phyloP scores from a whole-genome alignment of 1,284 basidiomycete species.

The Pseudozyma tsukubaensis region DNA sequence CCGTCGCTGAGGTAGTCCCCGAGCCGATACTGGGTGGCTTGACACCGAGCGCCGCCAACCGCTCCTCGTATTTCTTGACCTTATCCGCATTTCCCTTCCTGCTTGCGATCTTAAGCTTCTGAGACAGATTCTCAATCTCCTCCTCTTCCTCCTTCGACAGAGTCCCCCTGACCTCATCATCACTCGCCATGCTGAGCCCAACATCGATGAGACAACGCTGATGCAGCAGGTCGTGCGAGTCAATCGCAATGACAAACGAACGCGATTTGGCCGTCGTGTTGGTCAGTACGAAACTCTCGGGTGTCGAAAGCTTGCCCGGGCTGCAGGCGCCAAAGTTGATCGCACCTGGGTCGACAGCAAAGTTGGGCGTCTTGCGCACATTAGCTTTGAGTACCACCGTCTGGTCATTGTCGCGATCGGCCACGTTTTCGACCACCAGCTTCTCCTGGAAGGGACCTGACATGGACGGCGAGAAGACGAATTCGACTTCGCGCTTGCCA shows the following conservation, averaged over 20 bases:
- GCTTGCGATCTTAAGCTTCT: constrained; percentile 72
- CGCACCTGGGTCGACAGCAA: constrained; percentile 69
- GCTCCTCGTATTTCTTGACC: constrained; percentile 71
- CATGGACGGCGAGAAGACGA: constrained; percentile 69
- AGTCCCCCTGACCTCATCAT: constrained; percentile 68
- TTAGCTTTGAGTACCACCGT: constrained; percentile 71
- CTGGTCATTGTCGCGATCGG: constrained; percentile 71
- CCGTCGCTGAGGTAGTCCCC: not conserved
- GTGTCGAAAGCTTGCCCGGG: constrained; percentile 55
- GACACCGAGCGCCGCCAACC: constrained; percentile 70
- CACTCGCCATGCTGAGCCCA: constrained; percentile 40
- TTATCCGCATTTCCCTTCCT: constrained; percentile 72
- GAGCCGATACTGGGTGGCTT: constrained; percentile 43
- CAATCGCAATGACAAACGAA: constrained; percentile 70
- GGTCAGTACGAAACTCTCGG: constrained; percentile 69
- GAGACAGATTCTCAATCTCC: constrained; percentile 71
- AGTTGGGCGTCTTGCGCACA: constrained; percentile 71
- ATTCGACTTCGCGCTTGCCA: constrained; percentile 71
- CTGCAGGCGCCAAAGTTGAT: constrained; percentile 68
- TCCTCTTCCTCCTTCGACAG: constrained; percentile 72
- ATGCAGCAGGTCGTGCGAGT: constrained; percentile 53
- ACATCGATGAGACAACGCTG: constrained; percentile 50
- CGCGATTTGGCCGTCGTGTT: constrained; percentile 71
- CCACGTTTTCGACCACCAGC: constrained; percentile 72
- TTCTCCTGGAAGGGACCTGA: constrained; percentile 71